Percentiles rank a stretch among this genome's conserved stretches.
phyloP scores from a whole-genome alignment of 2,329 filamentous ascomycete genomes.

The Trichoderma sp. region DNA sequence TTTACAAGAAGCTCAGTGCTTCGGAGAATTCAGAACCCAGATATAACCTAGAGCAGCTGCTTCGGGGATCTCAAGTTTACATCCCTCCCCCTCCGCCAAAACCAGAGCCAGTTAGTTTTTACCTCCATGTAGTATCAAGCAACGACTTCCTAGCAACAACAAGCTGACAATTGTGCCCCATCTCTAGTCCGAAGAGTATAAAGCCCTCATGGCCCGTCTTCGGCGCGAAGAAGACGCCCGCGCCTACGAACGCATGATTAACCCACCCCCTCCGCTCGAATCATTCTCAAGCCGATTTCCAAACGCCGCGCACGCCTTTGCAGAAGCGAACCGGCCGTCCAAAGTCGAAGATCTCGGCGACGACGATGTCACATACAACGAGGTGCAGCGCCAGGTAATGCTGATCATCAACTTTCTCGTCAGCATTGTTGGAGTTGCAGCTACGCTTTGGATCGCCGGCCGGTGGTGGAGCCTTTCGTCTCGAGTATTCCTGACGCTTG shows the following conservation, averaged over 20 bases:
- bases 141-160: neutral
- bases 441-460: constrained; percentile 76
- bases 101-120: constrained; percentile 67
- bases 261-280: constrained; percentile 59
- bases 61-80: constrained; percentile 74
- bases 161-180: constrained; percentile 25
- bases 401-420: constrained; percentile 89
- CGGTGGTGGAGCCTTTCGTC: constrained; percentile 75
- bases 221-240: constrained; percentile 81
- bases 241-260: constrained; percentile 79
- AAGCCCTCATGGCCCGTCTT: constrained; percentile 82
- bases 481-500: constrained; percentile 71
- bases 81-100: constrained; percentile 79
- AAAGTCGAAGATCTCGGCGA: constrained; percentile 54
- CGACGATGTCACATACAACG: constrained; percentile 70
- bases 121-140: neutral
- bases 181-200: constrained; percentile 74
- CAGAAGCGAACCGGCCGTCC: constrained; percentile 55
- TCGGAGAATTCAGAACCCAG: constrained; percentile 35
- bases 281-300: constrained; percentile 65
- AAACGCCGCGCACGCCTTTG: constrained; percentile 57
- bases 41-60: constrained; percentile 67
- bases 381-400: constrained; percentile 79
- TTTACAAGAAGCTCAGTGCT: constrained; percentile 59
- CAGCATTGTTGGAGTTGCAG: constrained; percentile 78